Conservation (phyloP, 352 stramenopile species). For the Phytophthora multivora region DNA sequence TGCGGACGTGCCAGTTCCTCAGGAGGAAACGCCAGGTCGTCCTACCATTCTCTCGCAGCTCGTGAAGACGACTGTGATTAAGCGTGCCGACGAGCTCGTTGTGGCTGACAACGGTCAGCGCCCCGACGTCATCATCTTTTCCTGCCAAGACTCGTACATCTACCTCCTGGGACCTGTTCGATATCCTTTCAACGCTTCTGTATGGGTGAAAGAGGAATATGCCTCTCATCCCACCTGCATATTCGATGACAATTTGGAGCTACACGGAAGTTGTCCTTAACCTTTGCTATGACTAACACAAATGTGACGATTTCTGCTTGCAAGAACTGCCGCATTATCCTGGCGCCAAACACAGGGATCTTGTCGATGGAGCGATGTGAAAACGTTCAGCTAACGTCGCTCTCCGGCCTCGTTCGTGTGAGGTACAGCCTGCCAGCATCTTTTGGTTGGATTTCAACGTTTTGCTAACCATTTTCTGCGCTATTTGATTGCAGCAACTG, state of each 20-base stretch:
- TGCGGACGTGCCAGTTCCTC: slow-evolving; percentile 7
- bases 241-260: neutral
- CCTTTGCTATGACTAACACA: slow-evolving; percentile 43
- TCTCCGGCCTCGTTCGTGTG: slow-evolving; percentile 88
- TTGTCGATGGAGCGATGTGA: slow-evolving; percentile 95
- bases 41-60: slow-evolving; percentile 68
- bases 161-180: slow-evolving; percentile 95
- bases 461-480: too few species aligned
- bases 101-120: slow-evolving; percentile 35
- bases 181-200: slow-evolving; percentile 60
- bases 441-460: neutral
- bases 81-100: slow-evolving; percentile 67
- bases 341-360: slow-evolving; percentile 93
- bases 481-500: slow-evolving; percentile 84
- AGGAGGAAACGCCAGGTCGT: slow-evolving; percentile 30
- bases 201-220: neutral
- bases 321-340: slow-evolving; percentile 95
- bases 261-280: slow-evolving; percentile 49
- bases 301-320: slow-evolving; percentile 94
- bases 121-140: slow-evolving; percentile 86
- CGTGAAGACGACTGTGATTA: slow-evolving; percentile 82
- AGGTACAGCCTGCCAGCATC: slow-evolving; percentile 42
- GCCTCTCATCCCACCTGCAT: neutral
- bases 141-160: slow-evolving; percentile 94
- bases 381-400: slow-evolving; percentile 89